Evolutionary conservation across 371 early-diverging fungal genomes (phyloP).

Genomic region (Rhizomucor pusillus): DNA sequence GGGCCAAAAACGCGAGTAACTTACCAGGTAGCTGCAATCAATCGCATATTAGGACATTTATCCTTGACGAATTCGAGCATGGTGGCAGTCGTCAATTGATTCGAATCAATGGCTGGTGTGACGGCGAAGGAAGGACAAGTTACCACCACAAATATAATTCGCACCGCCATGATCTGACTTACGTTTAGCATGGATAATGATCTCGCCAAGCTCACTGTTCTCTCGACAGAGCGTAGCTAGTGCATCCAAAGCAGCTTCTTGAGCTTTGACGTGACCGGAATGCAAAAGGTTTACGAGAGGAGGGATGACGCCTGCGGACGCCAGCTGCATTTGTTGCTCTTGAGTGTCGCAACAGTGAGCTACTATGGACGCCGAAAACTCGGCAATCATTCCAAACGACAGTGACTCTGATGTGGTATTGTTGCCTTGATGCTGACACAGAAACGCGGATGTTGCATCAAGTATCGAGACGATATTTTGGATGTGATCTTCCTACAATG

Average conservation of each 20-base stretch:
- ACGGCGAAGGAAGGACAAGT: background rate
- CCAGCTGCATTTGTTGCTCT: conserved; percentile 61
- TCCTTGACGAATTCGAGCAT: conserved; percentile 64
- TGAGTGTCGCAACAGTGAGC: conserved; percentile 64
- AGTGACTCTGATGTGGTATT: conserved; percentile 39
- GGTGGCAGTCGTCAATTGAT: conserved; percentile 39
- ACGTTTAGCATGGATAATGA: conserved; percentile 50
- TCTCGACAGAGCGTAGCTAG: conserved; percentile 67
- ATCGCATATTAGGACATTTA: conserved; percentile 62
- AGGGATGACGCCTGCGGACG: conserved; percentile 58
- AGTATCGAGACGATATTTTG: conserved; percentile 27
- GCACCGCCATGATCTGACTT: conserved; percentile 10
- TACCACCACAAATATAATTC: background rate
- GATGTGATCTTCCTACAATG: conserved; percentile 42
- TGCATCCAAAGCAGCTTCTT: conserved; percentile 81
- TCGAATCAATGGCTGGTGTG: conserved; percentile 26
- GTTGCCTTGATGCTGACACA: conserved; percentile 21
- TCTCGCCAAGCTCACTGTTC: conserved; percentile 54
- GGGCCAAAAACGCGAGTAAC: background rate
- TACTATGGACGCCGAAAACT: conserved; percentile 66
- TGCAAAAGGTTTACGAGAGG: conserved; percentile 59
- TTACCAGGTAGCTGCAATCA: conserved; percentile 72
- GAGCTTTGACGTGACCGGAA: conserved; percentile 59
- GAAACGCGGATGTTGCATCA: conserved; percentile 22
- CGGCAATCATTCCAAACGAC: conserved; percentile 62